Evolutionary conservation across 1,139 yeast genomes (phyloP).

Genomic region (Pichia kudriavzevii): DNA sequence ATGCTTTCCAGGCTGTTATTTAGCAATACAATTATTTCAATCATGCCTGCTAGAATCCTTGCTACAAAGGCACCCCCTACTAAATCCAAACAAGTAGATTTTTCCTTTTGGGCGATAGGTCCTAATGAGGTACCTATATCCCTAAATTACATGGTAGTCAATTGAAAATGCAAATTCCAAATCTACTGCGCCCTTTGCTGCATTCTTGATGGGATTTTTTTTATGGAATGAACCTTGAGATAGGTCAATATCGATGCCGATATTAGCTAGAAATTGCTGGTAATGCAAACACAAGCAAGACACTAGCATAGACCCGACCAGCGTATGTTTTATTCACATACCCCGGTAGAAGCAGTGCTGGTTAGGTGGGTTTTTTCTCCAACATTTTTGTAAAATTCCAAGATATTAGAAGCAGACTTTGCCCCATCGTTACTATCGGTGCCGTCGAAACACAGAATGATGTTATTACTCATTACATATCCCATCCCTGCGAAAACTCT

Average conservation of each 20-base stretch:
- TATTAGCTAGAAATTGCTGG: conserved; percentile 36
- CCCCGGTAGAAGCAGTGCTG: conserved; percentile 57
- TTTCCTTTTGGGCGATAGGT: conserved; percentile 42
- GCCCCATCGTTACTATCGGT: conserved; percentile 54
- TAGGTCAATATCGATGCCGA: conserved; percentile 44
- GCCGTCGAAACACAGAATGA: conserved; percentile 56
- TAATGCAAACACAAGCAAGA: neutral
- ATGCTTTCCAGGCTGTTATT: conserved; percentile 46
- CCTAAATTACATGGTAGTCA: conserved; percentile 48
- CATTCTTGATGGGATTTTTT: neutral
- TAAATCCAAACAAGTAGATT: conserved; percentile 50
- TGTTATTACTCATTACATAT: conserved; percentile 26
- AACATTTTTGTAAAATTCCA: conserved; percentile 46
- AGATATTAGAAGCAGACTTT: conserved; percentile 46
- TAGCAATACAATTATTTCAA: conserved; percentile 51
- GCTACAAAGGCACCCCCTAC: conserved; percentile 64
- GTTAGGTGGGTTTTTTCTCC: conserved; percentile 33
- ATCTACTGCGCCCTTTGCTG: conserved; percentile 30
- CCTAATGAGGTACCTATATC: conserved; percentile 45
- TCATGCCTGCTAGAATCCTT: conserved; percentile 54
- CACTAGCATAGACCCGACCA: neutral
- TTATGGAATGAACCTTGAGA: conserved; percentile 26
- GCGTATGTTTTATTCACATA: too few species aligned
- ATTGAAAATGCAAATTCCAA: conserved; percentile 46
- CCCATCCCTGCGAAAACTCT: too few species aligned